Base-by-base conservation (phyloP, 176 grass and related monocot genomes). In the Cenchrus americanus region DNA sequence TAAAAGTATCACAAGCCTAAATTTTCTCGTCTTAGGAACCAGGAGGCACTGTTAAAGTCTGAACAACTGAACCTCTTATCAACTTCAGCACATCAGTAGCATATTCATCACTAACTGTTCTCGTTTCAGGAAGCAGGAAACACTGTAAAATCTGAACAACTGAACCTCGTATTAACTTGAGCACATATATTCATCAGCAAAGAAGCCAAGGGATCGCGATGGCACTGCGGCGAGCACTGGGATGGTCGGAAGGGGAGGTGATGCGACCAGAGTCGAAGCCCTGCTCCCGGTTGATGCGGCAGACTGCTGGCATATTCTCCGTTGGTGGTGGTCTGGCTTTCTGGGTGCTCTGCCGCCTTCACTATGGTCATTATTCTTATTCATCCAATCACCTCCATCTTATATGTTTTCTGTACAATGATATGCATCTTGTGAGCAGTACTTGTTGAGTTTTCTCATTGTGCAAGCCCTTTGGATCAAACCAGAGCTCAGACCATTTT, bases 211-310 rank as follows among this genome's bases (percentile, higher is more conserved):
- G 65, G 19, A 85, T 21, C n/a, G 1, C 1, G 53, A 98, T 98
- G 95, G 80, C 95, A 59, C 65, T 98, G 5, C 72, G 96, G 0
- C 85, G 37, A 61, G 51, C 69, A 41, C 69, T 98, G 37, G 91
- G 93, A 77, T 98, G 87, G 93, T 98, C 96, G n/a, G 85, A 98
- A 23, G 93, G 96, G 37, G 96, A 98, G 81, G 83, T 98, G 71
- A 98, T 98, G 96, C 91, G 91, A 46, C 86, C 93, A 62, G 96
- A 98, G 42, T 83, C 91, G 22, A 98, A 95, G 73, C 96, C 96
- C 1, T 98, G 96, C 77, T 78, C 96, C 17, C 87, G 93, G 2
- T 62, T 98, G 69, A 96, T 95, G 93, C 70, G 89, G 19, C 91
- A 96, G 8, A 95, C 93, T 58, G 87, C 96, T 60, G 89, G 89